Evolutionary conservation across 2,329 filamentous ascomycete genomes (phyloP).

Genomic region (Diaporthe destruens): DNA sequence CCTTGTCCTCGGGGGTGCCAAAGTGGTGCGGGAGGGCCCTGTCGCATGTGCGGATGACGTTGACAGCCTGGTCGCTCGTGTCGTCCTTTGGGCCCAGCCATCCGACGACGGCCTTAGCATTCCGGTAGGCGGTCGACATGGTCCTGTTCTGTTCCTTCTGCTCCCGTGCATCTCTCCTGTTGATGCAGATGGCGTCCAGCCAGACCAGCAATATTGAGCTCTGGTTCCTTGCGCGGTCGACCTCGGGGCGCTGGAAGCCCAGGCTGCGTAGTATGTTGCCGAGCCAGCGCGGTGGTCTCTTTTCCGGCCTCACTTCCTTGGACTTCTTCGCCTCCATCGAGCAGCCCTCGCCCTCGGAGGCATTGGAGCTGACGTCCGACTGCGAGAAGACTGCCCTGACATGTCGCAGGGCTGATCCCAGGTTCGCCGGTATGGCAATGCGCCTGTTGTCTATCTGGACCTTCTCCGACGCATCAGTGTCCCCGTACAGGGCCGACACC

Average conservation of each 20-base stretch:
- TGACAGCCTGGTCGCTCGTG: constrained; percentile 35
- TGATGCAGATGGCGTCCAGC: constrained; percentile 47
- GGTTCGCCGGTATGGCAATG: constrained; percentile 25
- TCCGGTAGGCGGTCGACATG: constrained; percentile 45
- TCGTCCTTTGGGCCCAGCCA: constrained; percentile 44
- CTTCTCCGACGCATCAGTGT: constrained; percentile 30
- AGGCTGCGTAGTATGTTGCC: constrained; percentile 30
- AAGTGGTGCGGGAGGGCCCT: constrained; percentile 49
- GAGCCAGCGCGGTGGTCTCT: constrained; percentile 37
- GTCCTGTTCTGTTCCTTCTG: constrained; percentile 44
- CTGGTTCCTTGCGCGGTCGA: constrained; percentile 4
- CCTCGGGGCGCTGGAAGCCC: constrained; percentile 28
- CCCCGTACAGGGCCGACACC: constrained; percentile 36
- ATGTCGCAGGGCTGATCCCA: constrained; percentile 34
- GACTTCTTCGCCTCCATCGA: background rate
- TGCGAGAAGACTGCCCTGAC: constrained; percentile 33
- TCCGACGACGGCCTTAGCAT: constrained; percentile 45
- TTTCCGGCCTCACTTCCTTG: background rate
- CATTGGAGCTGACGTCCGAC: constrained; percentile 2
- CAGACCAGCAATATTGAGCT: constrained; percentile 42
- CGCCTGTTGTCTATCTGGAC: constrained; percentile 32
- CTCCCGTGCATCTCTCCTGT: constrained; percentile 44
- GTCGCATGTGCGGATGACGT: constrained; percentile 42
- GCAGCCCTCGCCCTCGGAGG: background rate
- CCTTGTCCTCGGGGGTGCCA: constrained; percentile 51